Conservation (phyloP, 2,329 filamentous ascomycete species). For the Incumbomyces delicatus region DNA sequence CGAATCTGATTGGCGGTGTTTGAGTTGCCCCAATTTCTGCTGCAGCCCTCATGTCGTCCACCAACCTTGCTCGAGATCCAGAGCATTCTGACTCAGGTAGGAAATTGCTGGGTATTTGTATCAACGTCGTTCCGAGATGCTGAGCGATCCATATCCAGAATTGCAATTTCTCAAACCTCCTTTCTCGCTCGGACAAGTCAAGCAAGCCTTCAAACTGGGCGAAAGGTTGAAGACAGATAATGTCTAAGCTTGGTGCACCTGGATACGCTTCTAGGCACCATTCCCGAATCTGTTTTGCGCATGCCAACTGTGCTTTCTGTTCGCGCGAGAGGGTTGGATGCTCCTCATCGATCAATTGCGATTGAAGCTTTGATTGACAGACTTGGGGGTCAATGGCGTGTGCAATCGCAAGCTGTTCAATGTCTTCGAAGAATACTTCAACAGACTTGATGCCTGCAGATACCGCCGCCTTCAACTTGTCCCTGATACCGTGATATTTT, state of each 20-base stretch:
- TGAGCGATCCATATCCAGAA: conserved; percentile 61
- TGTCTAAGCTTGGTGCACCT: conserved; percentile 8
- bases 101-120: conserved; percentile 66
- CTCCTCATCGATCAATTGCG: conserved; percentile 10
- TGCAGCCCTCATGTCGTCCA: conserved; percentile 15
- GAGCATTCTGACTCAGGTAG: conserved; percentile 41
- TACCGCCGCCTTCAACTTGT: conserved; percentile 60
- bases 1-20: conserved; percentile 48
- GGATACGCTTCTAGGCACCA: conserved; percentile 7
- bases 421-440: conserved; percentile 70
- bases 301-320: conserved; percentile 14
- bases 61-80: conserved; percentile 38
- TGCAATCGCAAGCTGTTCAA: conserved; percentile 48
- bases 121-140: conserved; percentile 57
- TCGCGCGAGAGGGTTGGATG: conserved; percentile 6
- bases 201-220: conserved; percentile 66
- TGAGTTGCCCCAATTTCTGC: conserved; percentile 56
- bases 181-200: conserved; percentile 49
- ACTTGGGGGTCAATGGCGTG: neutral
- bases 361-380: neutral
- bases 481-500: conserved; percentile 56
- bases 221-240: conserved; percentile 46
- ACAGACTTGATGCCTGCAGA: conserved; percentile 58
- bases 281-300: conserved; percentile 14
- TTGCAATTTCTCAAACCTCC: conserved; percentile 52